phyloP scores from a whole-genome alignment of 2,329 filamentous ascomycete genomes.

The Cercospora nicotianae region DNA sequence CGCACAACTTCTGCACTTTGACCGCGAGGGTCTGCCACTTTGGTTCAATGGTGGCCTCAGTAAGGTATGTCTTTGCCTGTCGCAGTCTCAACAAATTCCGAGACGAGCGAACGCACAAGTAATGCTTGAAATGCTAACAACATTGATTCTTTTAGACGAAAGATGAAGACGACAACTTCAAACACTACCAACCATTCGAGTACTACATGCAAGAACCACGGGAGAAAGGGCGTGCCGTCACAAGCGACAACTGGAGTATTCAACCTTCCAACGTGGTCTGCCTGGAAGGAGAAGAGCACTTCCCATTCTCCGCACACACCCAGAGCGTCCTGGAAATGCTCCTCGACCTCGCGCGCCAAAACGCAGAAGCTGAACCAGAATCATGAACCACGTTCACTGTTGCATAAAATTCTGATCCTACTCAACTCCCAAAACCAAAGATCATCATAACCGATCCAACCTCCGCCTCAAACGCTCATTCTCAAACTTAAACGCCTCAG shows the following conservation, averaged over 20 bases:
- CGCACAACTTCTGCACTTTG: constrained; percentile 50
- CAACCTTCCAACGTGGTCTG: constrained; percentile 42
- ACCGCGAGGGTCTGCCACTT: constrained; percentile 42
- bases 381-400: background rate
- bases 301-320: constrained; percentile 34
- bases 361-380: background rate
- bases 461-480: constrained; percentile 8
- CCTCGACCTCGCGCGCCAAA: constrained; percentile 28
- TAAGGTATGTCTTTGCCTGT: constrained; percentile 15
- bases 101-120: background rate
- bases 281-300: constrained; percentile 35
- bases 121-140: background rate
- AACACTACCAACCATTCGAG: constrained; percentile 42
- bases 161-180: constrained; percentile 37
- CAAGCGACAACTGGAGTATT: constrained; percentile 39
- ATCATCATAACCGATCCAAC: background rate
- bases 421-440: background rate
- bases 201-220: constrained; percentile 38
- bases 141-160: constrained; percentile 37
- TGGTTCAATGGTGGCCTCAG: constrained; percentile 53
- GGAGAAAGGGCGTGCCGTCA: constrained; percentile 16
- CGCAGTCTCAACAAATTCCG: too few relatives aligned
- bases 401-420: background rate
- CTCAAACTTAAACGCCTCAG: constrained; percentile 14
- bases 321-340: constrained; percentile 36